Base-by-base conservation (phyloP, 352 stramenopile genomes). In the Phytophthora tentaculata region DNA sequence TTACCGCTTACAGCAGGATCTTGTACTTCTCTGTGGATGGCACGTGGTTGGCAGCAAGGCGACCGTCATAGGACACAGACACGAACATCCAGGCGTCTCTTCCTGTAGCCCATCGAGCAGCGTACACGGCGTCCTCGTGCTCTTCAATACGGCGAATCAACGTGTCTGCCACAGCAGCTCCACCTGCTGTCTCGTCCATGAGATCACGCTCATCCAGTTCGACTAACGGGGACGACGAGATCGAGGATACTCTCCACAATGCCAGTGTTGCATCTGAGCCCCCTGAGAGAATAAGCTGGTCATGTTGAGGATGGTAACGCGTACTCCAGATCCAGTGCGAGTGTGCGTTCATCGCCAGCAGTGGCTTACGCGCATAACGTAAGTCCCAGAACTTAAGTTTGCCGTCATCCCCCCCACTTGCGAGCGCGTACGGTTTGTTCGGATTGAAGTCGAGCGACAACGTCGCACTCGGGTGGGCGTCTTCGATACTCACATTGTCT, bases 21-120 rank as follows among this genome's bases (percentile, higher is more conserved):
- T 99, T 99, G 81, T 99, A 99, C 75, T 99, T 99, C 78, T 99
- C 98, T 7, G 98, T 98, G 16, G 94, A 98, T 29, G 97, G 97
- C 29, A 99, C 98, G 68, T 98, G 89, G 81, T 99, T 97, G 16
- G 99, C 74, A 28, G 96, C 89, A 39, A 99, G 81, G 41, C 92
- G 89, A 8, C 98, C 98, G 76, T 99, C 97, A 76, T 96, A 98
- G 26, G 92, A 98, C 13, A 99, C 75, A 2, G 94, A 98, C 26
- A 88, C 90, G 69, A 99, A 98, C 52, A 98, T 81, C 97, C 97
- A 99, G 32, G 97, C 96, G 84, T 99, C 96, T 61, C 80, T 85
- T 23, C 84, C 81, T 55, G 92, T 95, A 22, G 68, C 65, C 98
- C 98, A 99, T 14, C 91, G 82, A 3, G 97, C 77, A 47, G 86